phyloP scores from a whole-genome alignment of 139 green algal species.

The Chlamydomonas applanata region DNA sequence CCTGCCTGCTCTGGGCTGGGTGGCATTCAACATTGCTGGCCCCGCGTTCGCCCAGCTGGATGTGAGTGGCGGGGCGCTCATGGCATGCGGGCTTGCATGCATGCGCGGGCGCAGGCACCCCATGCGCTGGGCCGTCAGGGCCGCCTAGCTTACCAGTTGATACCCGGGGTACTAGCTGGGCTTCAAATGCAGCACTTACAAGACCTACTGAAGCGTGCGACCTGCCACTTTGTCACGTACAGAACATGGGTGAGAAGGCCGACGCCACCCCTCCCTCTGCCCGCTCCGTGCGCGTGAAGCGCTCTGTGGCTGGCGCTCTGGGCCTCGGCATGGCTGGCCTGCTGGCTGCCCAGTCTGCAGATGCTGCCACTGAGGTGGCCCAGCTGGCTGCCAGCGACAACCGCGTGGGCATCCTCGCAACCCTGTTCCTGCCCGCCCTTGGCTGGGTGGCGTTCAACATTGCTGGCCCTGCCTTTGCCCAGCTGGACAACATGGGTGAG shows the following conservation, averaged over 20 bases:
- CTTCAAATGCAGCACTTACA: too few relatives aligned
- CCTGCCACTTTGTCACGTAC: background rate
- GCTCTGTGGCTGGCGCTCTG: constrained; percentile 11
- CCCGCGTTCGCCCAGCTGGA: constrained; percentile 61
- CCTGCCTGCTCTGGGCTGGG: constrained; percentile 62
- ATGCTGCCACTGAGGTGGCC: constrained; percentile 73
- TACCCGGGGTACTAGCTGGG: too few relatives aligned
- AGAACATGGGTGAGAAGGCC: constrained; percentile 3
- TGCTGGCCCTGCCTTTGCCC: constrained; percentile 46
- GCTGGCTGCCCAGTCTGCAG: constrained; percentile 43
- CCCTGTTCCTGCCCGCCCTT: constrained; percentile 47
- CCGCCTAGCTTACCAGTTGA: too few relatives aligned
- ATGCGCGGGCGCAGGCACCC: too few relatives aligned
- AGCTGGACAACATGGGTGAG: constrained; percentile 45
- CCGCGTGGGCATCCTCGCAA: constrained; percentile 48
- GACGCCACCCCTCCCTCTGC: background rate
- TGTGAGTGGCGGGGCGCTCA: background rate
- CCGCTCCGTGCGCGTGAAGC: constrained; percentile 9
- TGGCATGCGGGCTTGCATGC: too few relatives aligned
- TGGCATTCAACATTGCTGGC: constrained; percentile 77
- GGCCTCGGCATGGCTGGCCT: constrained; percentile 37
- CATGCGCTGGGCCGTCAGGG: too few relatives aligned
- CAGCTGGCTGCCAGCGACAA: constrained; percentile 69
- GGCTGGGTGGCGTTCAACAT: constrained; percentile 85
- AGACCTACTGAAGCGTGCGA: too few relatives aligned